Percentiles rank a stretch among this genome's conserved stretches.
phyloP scores from a whole-genome alignment of 1,284 basidiomycete genomes.

The Phlebopus sp. region DNA sequence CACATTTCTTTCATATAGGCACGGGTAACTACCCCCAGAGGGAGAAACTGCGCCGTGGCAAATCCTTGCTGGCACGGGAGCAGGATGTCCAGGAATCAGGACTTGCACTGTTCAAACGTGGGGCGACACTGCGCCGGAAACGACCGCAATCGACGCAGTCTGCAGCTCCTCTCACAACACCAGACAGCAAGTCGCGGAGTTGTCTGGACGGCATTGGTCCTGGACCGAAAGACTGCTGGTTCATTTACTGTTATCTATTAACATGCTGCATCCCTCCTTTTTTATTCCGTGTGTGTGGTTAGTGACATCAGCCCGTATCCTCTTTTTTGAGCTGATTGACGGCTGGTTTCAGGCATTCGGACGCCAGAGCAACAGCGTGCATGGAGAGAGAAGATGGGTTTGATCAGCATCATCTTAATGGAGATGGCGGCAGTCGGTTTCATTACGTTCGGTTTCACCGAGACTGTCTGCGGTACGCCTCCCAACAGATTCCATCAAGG shows the following conservation, averaged over 20 bases:
- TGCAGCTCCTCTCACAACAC: constrained; percentile 34
- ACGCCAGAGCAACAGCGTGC: constrained; percentile 94
- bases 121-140: constrained; percentile 72
- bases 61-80: constrained; percentile 83
- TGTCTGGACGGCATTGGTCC: constrained; percentile 73
- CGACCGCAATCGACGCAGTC: constrained; percentile 46
- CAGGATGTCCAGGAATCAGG: constrained; percentile 87
- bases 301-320: constrained; percentile 27
- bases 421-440: constrained; percentile 96
- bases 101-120: constrained; percentile 81
- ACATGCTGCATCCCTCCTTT: constrained; percentile 84
- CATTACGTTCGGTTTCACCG: constrained; percentile 99
- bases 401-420: constrained; percentile 74
- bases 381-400: constrained; percentile 98
- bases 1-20: constrained; percentile 38
- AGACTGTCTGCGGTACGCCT: constrained; percentile 87
- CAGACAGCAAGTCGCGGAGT: constrained; percentile 45
- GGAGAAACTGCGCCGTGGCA: constrained; percentile 72
- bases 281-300: constrained; percentile 65
- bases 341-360: constrained; percentile 61
- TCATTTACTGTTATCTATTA: constrained; percentile 90
- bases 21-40: constrained; percentile 82
- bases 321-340: constrained; percentile 8
- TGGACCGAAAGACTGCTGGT: constrained; percentile 92
- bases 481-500: constrained; percentile 81